phyloP scores from a whole-genome alignment of 371 early-diverging fungal species.

The Funneliformis caledonium region DNA sequence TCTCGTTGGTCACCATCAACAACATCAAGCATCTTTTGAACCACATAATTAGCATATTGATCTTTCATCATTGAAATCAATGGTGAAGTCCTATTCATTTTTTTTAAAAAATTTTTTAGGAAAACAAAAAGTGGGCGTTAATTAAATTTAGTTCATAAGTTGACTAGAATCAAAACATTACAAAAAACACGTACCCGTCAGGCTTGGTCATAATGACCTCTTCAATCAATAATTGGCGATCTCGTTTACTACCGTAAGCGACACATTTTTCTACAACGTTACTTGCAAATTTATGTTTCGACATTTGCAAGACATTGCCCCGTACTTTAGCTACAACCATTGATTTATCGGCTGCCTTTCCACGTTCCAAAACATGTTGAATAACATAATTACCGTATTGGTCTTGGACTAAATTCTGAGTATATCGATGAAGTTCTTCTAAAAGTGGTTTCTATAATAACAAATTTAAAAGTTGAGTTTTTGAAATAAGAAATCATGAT shows the following conservation, averaged over 20 bases:
- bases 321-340: slow-evolving; percentile 88
- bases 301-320: slow-evolving; percentile 86
- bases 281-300: slow-evolving; percentile 99
- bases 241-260: slow-evolving; percentile 50
- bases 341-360: slow-evolving; percentile 83
- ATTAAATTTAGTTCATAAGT: background rate
- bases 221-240: slow-evolving; percentile 75
- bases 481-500: background rate
- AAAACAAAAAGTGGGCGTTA: background rate
- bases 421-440: slow-evolving; percentile 92
- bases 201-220: slow-evolving; percentile 81
- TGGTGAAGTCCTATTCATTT: slow-evolving; percentile 69
- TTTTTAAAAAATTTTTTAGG: slow-evolving; percentile 5
- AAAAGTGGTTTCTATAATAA: slow-evolving; percentile 70
- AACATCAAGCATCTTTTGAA: slow-evolving; percentile 99
- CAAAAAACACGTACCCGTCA: slow-evolving; percentile 63
- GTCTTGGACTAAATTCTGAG: slow-evolving; percentile 93
- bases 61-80: slow-evolving; percentile 97
- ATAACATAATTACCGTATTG: slow-evolving; percentile 99
- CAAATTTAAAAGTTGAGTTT: background rate
- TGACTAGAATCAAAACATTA: background rate
- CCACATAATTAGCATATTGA: slow-evolving; percentile 99
- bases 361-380: slow-evolving; percentile 98
- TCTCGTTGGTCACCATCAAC: slow-evolving; percentile 89
- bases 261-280: slow-evolving; percentile 79